These are phyloP conservation scores for Cladophialophora bantiana DNA, from an alignment of 2,329 filamentous ascomycete species.

Conservation along the genomic window DNA sequence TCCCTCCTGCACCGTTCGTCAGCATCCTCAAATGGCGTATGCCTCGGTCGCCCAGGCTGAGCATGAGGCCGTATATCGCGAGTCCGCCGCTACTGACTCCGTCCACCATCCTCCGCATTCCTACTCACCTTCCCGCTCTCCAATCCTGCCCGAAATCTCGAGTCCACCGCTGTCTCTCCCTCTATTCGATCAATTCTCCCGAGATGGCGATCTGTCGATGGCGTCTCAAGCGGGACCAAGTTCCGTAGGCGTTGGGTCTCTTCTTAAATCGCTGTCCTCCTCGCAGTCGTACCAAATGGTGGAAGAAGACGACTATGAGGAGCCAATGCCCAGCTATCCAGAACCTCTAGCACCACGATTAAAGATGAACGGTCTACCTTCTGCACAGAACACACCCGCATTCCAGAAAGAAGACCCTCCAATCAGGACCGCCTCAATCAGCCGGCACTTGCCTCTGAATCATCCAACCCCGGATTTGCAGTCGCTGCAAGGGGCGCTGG, in stretches of 20 bases:
- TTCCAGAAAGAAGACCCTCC: constrained; percentile 33
- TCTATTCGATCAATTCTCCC: constrained; percentile 22
- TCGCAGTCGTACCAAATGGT: constrained; percentile 54
- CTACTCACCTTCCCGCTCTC: constrained; percentile 19
- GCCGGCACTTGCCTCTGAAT: constrained; percentile 52
- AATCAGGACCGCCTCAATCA: constrained; percentile 49
- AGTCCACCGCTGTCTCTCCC: constrained; percentile 26
- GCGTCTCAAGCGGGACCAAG: constrained; percentile 16
- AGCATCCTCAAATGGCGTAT: constrained; percentile 32
- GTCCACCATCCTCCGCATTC: constrained; percentile 12
- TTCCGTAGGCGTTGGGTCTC: constrained; percentile 41
- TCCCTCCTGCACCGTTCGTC: constrained; percentile 2
- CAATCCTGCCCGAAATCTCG: constrained; percentile 27
- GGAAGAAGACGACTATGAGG: constrained; percentile 55
- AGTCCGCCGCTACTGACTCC: constrained; percentile 13
- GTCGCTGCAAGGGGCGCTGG: constrained; percentile 58
- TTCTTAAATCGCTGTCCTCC: constrained; percentile 49
- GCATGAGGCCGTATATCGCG: constrained; percentile 24
- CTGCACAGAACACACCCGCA: constrained; percentile 25
- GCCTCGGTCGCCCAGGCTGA: constrained; percentile 35
- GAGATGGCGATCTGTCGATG: constrained; percentile 23
- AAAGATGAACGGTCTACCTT: constrained; percentile 23
- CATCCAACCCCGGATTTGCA: constrained; percentile 59
- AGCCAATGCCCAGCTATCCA: constrained; percentile 38
- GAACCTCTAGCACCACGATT: constrained; percentile 19